Conservation (phyloP, 345 rosid genomes). For the Moricandia arvensis region DNA sequence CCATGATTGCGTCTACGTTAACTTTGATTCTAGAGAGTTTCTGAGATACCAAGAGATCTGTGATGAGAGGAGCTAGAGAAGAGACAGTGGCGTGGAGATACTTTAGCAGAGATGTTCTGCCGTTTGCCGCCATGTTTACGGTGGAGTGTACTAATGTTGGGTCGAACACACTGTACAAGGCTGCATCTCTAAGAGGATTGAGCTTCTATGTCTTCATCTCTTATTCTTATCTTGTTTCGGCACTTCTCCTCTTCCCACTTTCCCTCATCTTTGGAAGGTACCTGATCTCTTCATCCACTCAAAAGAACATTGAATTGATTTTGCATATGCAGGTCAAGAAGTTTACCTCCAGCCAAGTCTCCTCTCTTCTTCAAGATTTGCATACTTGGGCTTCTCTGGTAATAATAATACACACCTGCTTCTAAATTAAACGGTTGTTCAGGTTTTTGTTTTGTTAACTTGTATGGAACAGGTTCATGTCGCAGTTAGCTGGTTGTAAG, state of each 20-base stretch:
- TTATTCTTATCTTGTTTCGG: slow-evolving; percentile 30
- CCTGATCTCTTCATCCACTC: neutral
- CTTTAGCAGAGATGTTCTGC: slow-evolving; percentile 31
- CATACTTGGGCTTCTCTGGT: slow-evolving; percentile 30
- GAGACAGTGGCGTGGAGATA: slow-evolving; percentile 10
- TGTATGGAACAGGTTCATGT: slow-evolving; percentile 29
- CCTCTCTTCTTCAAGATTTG: slow-evolving; percentile 28
- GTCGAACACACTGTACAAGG: slow-evolving; percentile 37
- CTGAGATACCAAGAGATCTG: neutral
- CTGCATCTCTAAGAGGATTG: slow-evolving; percentile 41
- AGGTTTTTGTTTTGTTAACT: neutral
- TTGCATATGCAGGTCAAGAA: neutral
- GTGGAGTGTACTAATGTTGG: slow-evolving; percentile 36
- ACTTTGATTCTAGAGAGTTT: neutral
- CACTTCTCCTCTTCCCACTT: slow-evolving; percentile 32
- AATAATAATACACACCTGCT: neutral
- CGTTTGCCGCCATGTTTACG: slow-evolving; percentile 38
- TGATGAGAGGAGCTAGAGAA: neutral
- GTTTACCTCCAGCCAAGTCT: neutral
- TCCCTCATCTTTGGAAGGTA: slow-evolving; percentile 26
- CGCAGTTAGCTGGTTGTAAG: slow-evolving; percentile 25
- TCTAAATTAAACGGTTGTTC: neutral
- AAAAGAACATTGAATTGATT: neutral
- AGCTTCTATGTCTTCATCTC: slow-evolving; percentile 39
- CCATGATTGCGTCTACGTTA: too few species aligned